Base-by-base conservation (phyloP, 176 grass and related monocot genomes). In the Oryza glumipatula region DNA sequence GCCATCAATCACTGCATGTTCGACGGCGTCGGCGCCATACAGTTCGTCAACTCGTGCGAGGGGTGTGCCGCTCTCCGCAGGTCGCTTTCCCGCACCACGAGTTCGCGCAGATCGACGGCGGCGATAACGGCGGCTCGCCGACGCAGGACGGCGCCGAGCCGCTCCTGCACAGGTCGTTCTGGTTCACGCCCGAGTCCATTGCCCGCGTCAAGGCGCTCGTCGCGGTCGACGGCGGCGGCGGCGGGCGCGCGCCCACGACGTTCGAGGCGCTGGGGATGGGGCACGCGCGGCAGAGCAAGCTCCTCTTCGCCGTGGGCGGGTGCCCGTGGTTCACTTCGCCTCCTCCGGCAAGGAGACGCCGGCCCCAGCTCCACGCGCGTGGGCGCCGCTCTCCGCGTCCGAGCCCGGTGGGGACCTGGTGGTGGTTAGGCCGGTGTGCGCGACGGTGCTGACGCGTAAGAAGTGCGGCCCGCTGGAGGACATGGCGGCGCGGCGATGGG, bases 1-100 rank as follows among this genome's bases (percentile, higher is more conserved):
- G 86, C 94, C 58, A 93, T 95, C 79, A 95, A 95, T 80, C 94
- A 95, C 87, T 95, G 90, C 77, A 95, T 95, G 94, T 95, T 95
- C 82, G 90, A 95, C 43, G 94, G 94, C 64, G 70, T 93, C 5
- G 94, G 88, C 76, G 94, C 94, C 65, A 95, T 95, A 90, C 79
- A 95, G 79, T 95, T 95, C 47, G 86, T 95, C 39, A 93, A 92
- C 86, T 95, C 94, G 73, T 95, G 82, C 93, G 10, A 74, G 90
- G 10, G 86, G 85, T 64, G 45, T 86, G 64, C 84, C 83, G 43
- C 66, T 79, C 7, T 83, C 82, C 1, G 19, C 74, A 64, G 60
- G 67, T 89, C 74, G 74, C 64, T 16, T 95, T 91, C 77, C 76
- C 79, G 0, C 93, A 95, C 87, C 67, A 91, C 60, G 90, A 95